Evolutionary conservation across 208 protist species (phyloP).

Genomic region (Leishmania martiniquensis): DNA sequence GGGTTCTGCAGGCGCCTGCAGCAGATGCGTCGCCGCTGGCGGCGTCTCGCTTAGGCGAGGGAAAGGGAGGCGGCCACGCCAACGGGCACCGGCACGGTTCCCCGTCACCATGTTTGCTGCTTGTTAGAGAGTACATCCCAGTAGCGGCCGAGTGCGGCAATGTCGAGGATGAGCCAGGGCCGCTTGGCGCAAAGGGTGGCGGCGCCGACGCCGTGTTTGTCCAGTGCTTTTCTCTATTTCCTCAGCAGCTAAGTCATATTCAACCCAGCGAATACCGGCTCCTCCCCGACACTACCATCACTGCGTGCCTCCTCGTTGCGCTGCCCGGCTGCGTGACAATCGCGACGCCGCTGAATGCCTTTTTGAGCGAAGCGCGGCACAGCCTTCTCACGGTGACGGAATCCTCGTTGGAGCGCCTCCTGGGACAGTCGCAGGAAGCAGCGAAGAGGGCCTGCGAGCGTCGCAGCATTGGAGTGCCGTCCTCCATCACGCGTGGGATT

Average conservation of each 20-base stretch:
- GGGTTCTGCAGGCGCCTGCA: constrained; percentile 44
- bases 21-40: neutral
- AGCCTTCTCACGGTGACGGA: neutral
- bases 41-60: neutral
- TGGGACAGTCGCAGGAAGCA: neutral
- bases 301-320: constrained; percentile 17
- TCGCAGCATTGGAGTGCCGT: no score
- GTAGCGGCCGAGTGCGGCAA: constrained; percentile 13
- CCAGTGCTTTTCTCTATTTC: constrained; percentile 75
- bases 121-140: constrained; percentile 78
- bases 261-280: constrained; percentile 48
- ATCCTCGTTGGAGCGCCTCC: neutral
- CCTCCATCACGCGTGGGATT: neutral
- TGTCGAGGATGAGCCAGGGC: neutral
- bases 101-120: constrained; percentile 12
- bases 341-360: constrained; percentile 12
- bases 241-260: constrained; percentile 32
- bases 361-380: constrained; percentile 13
- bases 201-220: constrained; percentile 24
- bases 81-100: no score
- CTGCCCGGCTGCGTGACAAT: constrained; percentile 29
- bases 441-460: neutral
- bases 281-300: constrained; percentile 13
- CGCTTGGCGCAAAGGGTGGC: neutral
- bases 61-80: neutral